Conservation (phyloP, 2,329 filamentous ascomycete species). For the Xylariaceae sp. region DNA sequence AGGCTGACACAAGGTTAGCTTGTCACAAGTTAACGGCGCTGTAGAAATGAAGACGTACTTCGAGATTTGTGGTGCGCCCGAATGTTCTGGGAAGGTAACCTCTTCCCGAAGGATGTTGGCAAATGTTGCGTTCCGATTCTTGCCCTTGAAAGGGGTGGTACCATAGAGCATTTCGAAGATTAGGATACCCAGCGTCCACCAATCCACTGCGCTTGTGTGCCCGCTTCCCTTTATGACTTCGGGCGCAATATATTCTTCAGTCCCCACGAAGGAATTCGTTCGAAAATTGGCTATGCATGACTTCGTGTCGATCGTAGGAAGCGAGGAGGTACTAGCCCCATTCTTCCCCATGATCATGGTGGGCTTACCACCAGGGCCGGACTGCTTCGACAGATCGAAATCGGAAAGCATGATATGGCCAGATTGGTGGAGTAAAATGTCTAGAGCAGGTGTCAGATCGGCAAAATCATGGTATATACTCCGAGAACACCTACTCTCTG, state of each 20-base stretch:
- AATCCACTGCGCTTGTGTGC: conserved; percentile 97
- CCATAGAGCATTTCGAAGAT: conserved; percentile 99
- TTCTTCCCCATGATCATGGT: conserved; percentile 97
- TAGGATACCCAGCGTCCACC: conserved; percentile 97
- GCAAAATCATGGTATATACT: not conserved
- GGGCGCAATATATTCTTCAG: conserved; percentile 97
- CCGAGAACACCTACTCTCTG: conserved; percentile 76
- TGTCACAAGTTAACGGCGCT: not conserved
- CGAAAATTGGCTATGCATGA: conserved; percentile 98
- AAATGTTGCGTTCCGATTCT: conserved; percentile 98
- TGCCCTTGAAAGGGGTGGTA: conserved; percentile 98
- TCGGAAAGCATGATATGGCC: conserved; percentile 99
- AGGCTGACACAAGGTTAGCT: conserved; percentile 60
- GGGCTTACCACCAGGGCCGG: conserved; percentile 90
- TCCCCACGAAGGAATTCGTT: conserved; percentile 98
- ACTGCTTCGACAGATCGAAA: conserved; percentile 98
- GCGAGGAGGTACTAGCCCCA: conserved; percentile 81
- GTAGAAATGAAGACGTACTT: conserved; percentile 68
- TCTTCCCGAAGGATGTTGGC: conserved; percentile 96
- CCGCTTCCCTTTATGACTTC: conserved; percentile 99
- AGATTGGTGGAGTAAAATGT: conserved; percentile 97
- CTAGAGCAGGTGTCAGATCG: conserved; percentile 56
- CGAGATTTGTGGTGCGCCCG: conserved; percentile 82
- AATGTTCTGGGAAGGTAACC: conserved; percentile 91
- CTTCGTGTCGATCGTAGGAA: conserved; percentile 97